Percentiles rank a stretch among this genome's conserved stretches.
These are phyloP conservation scores for Excoecaria cochinchinensis DNA, from an alignment of 345 rosid genomes.

Conservation along the genomic window DNA sequence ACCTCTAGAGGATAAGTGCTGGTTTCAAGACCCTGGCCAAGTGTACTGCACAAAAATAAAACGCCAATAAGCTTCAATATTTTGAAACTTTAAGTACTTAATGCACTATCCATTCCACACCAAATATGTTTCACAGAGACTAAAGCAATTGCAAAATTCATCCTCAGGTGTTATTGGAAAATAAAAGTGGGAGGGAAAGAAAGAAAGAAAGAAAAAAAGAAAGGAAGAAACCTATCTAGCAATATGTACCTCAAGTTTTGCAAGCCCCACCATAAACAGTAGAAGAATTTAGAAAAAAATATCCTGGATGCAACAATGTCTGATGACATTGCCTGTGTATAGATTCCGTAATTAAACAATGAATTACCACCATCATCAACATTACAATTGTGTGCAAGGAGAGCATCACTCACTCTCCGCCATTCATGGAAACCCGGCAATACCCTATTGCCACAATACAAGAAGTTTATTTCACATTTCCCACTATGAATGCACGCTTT, in stretches of 20 bases:
- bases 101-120: not conserved
- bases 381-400: constrained; percentile 46
- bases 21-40: constrained; percentile 94
- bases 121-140: not conserved
- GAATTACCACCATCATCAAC: constrained; percentile 27
- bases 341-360: constrained; percentile 68
- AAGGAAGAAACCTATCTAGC: not conserved
- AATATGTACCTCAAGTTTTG: constrained; percentile 71
- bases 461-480: constrained; percentile 40
- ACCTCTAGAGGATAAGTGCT: constrained; percentile 87
- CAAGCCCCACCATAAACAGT: constrained; percentile 94
- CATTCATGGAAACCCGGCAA: constrained; percentile 48
- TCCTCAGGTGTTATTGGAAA: not conserved
- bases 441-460: constrained; percentile 66
- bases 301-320: constrained; percentile 48
- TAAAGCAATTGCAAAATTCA: not conserved
- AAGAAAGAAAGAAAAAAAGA: too few species aligned
- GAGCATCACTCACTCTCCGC: constrained; percentile 41
- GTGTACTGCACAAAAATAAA: constrained; percentile 56
- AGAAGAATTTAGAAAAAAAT: constrained; percentile 62
- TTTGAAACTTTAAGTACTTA: not conserved
- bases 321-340: constrained; percentile 60
- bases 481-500: constrained; percentile 47
- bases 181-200: not conserved
- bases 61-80: constrained; percentile 6